Base-by-base conservation (phyloP, 768 basidiomycete genomes). In the Podaxis mareebaensis region DNA sequence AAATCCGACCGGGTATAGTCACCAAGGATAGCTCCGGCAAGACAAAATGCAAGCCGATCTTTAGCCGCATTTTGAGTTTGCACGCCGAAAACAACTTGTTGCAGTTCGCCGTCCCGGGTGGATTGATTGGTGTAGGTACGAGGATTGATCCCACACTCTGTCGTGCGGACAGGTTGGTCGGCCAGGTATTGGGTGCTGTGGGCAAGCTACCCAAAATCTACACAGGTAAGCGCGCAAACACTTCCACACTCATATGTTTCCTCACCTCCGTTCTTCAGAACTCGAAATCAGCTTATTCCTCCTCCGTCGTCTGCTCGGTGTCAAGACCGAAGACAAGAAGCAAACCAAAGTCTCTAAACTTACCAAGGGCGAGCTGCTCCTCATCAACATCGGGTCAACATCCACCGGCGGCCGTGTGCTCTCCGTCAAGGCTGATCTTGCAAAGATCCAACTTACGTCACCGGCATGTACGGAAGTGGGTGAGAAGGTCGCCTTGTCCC, bases 311-410 rank as follows among this genome's bases (percentile, higher is more conserved):
- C 79, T 99, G 59, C 86, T 99, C n/a, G 96, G 97, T 73, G 97
- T 99, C 66, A 95, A 96, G 76, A 95, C 95, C 24, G 96, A 98
- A 76, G 97, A 99, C 80, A 97, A 96, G 81, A 99, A 98, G 75
- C 93, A 96, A 74, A 97, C 97, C 22, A 99, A 95, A 77, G 93
- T 94, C 24, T 82, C 92, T 58, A 97, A 97, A 75, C 84, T 97
- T 51, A 83, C 87, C 63, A 96, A 96, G 78, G 91, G 90, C 76
- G 96, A 97, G 77, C 83, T 96, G 2, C 78, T 98, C 2, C 85
- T 99, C 65, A 96, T 99, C 82, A 99, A 99, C 80, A 98, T 99
- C 63, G 96, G 96, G 20, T 96, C 95, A 22, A 98, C 95, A 1
- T 97, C 96, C 3, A 96, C 95, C 2, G 97, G 97, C 65, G 96